Base-by-base conservation (phyloP, 345 rosid species). In the Theobroma cacao region DNA sequence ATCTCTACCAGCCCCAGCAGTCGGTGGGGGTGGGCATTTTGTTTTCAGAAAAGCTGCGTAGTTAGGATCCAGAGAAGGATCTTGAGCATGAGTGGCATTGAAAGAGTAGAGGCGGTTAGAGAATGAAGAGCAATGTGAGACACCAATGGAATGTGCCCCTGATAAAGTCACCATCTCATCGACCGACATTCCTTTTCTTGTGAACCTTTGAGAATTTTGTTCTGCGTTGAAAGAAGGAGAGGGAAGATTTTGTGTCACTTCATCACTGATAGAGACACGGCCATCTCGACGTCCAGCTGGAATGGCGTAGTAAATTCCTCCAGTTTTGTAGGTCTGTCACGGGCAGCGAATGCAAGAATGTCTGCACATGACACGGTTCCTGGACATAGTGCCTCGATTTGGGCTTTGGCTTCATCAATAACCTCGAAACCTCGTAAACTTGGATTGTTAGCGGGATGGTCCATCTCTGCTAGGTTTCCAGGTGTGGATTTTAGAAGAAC, bases 91-190 rank as follows among this genome's bases (percentile, higher is more conserved):
- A 33, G 88, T 85, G 73, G 43, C 43, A 13, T 84, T 86, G 77
- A 84, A 82, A 6, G 78, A 33, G 76, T 86, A 85, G 26, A 87
- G 89, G 0, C 88, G 72, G 13, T n/a, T 1, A 3, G 86, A 81
- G 69, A 87, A 84, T 5, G 86, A 79, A 17, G 86, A 71, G 82
- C 90, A 87, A 72, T 69, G 89, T 0, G 90, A 67, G 18, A 78
- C 77, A 13, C 90, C 89, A 12, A 89, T 75, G 17, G 87, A 83
- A 70, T 89, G 89, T 1, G 88, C 89, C 24, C 89, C 90, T 0
- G 88, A 84, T 45, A 89, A 88, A 18, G 87, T 83, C 80, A 87
- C 90, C 89, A 83, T 86, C 63, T 89, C 87, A 5, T 87, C 90
- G 0, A 58, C 77, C 0, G 88, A 69, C 64, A 85, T 22, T 18